Base-by-base conservation (phyloP, 495 filamentous ascomycete species). In the Hypoxylon crocopeplum region DNA sequence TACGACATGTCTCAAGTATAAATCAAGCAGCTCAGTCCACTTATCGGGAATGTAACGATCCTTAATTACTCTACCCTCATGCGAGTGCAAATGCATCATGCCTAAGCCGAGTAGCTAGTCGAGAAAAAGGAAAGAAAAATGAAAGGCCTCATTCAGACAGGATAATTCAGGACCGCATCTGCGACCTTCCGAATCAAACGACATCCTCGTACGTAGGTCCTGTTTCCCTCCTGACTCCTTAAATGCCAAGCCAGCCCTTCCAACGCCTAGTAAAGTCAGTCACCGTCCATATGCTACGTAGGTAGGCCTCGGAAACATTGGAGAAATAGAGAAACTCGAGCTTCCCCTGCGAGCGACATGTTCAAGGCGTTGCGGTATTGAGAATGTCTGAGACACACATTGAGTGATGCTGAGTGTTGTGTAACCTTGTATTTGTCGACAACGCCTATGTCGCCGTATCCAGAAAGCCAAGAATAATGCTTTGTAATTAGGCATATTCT, bases 281-380 rank as follows among this genome's bases (percentile, higher is more conserved):
- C 55, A 59, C 32, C 36, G 49, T 55, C 38, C 61, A 56, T 54
- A 56, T 59, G 50, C 55, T 47, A 45, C 48, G 24, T 27, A 27
- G 24, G 27, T 59, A 64, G 39, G 54, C 55, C 41, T 48, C 48
- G 49, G 59, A 64, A 64, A 59, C 55, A 59, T 64, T 45, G 49
- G 59, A 39, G 29, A 59, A 41, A 50, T 40, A 34, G 51, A 45
- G 25, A 59, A 44, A 38, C 34, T 4, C n/a, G 45, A 37, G 46
- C 39, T 41, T 49, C 49, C 24, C 32, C n/a, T 50, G 15, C 41
- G 16, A 46, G 39, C 34, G 24, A 39, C 38, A 37, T 49, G 19
- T 50, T 59, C 44, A 45, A 55, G 41, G 36, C 44, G 52, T 33
- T 22, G 21, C 24, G 25, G 32, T 50, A 47, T 55, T 20, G 38